Evolutionary conservation across 2,329 filamentous ascomycete genomes (phyloP).

Genomic region (Neofusicoccum sp.): DNA sequence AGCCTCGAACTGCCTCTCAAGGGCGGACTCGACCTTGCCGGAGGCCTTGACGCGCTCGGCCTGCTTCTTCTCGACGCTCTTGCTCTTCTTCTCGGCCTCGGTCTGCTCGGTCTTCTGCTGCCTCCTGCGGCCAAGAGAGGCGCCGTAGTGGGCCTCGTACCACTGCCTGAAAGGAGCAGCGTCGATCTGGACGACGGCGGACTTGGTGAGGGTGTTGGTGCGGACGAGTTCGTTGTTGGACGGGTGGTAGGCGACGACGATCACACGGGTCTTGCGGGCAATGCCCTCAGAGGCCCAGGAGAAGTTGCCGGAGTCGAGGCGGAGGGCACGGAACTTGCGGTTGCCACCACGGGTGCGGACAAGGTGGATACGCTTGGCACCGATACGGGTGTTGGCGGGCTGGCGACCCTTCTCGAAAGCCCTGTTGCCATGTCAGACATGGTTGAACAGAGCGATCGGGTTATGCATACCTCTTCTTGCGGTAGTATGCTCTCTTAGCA

Average conservation of each 20-base stretch:
- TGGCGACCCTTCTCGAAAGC: slow-evolving; percentile 99
- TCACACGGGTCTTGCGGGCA: slow-evolving; percentile 98
- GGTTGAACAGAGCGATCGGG: slow-evolving; percentile 57
- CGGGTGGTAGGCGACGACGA: slow-evolving; percentile 96
- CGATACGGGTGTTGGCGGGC: slow-evolving; percentile 99
- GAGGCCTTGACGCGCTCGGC: slow-evolving; percentile 73
- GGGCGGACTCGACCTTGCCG: slow-evolving; percentile 88
- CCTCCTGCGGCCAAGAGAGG: slow-evolving; percentile 82
- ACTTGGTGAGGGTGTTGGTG: slow-evolving; percentile 99
- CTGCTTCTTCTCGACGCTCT: slow-evolving; percentile 96
- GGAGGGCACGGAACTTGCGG: slow-evolving; percentile 99
- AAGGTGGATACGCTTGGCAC: slow-evolving; percentile 91
- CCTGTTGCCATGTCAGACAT: slow-evolving; percentile 63
- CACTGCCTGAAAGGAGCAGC: slow-evolving; percentile 98
- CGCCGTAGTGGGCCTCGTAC: slow-evolving; percentile 99
- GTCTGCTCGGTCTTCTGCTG: slow-evolving; percentile 75
- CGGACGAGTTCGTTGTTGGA: slow-evolving; percentile 99
- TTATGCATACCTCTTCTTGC: slow-evolving; percentile 61
- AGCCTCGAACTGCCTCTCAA: slow-evolving; percentile 99
- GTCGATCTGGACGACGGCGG: slow-evolving; percentile 97
- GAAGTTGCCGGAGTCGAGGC: slow-evolving; percentile 99
- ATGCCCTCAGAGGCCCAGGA: slow-evolving; percentile 97
- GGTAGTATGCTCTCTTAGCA: slow-evolving; percentile 71
- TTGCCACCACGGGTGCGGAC: slow-evolving; percentile 97
- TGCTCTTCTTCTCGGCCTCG: slow-evolving; percentile 87